Percentiles rank a stretch among this genome's conserved stretches.
Conservation (phyloP, 1,284 basidiomycete genomes). For the Xerocomus nothofagi region DNA sequence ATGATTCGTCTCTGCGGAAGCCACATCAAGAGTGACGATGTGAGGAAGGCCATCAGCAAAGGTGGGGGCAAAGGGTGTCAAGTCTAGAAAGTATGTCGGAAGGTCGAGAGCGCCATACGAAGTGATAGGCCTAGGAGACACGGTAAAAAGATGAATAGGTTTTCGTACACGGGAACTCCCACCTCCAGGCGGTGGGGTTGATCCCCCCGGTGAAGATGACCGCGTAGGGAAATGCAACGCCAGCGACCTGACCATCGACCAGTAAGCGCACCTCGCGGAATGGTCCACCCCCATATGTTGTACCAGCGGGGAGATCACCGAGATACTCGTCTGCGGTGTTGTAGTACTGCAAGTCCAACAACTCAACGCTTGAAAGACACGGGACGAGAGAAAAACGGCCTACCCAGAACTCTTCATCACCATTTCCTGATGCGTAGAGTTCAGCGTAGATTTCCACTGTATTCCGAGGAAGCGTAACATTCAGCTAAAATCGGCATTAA, state of each 20-base stretch:
- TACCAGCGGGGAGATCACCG: constrained; percentile 50
- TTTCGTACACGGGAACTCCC: constrained; percentile 5
- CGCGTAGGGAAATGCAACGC: constrained; percentile 74
- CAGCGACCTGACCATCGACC: constrained; percentile 74
- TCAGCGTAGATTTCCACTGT: constrained; percentile 70
- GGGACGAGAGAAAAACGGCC: constrained; percentile 13
- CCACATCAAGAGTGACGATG: constrained; percentile 68
- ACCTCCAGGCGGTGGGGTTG: constrained; percentile 73
- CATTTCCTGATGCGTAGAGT: constrained; percentile 71
- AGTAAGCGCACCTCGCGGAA: constrained; percentile 79
- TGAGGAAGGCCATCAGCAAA: constrained; percentile 70
- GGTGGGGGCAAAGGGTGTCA: constrained; percentile 75
- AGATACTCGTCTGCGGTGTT: constrained; percentile 66
- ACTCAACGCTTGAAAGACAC: constrained; percentile 1
- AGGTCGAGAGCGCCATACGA: constrained; percentile 78
- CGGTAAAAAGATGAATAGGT: background rate
- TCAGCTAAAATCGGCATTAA: constrained; percentile 45
- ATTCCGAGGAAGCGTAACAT: constrained; percentile 68
- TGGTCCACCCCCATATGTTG: constrained; percentile 60
- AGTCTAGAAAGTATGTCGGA: constrained; percentile 76
- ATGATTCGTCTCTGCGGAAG: constrained; percentile 67
- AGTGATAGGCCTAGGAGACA: constrained; percentile 60
- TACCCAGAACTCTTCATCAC: constrained; percentile 78
- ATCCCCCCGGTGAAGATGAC: constrained; percentile 84
- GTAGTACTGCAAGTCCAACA: constrained; percentile 54